These are phyloP conservation scores for Colletotrichum incanum DNA, from an alignment of 2,329 filamentous ascomycete species.

Conservation along the genomic window DNA sequence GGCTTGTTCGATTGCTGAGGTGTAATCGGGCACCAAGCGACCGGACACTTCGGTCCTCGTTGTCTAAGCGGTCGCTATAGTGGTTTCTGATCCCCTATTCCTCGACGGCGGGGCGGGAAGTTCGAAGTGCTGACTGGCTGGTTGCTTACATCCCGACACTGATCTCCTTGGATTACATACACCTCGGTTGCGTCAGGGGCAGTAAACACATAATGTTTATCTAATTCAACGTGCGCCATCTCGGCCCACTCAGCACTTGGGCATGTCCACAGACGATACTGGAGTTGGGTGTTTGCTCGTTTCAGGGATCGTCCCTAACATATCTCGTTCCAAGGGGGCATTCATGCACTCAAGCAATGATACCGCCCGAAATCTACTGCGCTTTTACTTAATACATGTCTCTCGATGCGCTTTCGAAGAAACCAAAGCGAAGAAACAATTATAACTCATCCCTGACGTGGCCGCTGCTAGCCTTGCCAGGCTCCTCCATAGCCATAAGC, in stretches of 20 bases:
- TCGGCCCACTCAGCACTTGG: too few species aligned
- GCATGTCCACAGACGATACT: neutral
- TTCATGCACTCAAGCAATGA: neutral
- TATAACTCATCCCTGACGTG: conserved; percentile 65
- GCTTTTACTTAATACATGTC: conserved; percentile 28
- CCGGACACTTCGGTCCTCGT: neutral
- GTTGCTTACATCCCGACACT: neutral
- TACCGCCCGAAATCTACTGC: conserved; percentile 12
- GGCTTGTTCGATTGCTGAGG: neutral
- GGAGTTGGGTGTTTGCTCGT: neutral
- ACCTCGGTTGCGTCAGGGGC: neutral
- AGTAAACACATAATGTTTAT: neutral
- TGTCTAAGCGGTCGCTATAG: neutral
- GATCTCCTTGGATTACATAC: neutral
- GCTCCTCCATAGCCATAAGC: conserved; percentile 94
- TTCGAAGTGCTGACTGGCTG: neutral
- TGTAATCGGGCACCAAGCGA: neutral
- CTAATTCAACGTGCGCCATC: neutral
- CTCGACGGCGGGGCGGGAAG: neutral
- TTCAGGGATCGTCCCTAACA: neutral
- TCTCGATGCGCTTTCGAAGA: neutral
- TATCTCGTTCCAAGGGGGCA: neutral
- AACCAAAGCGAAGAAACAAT: conserved; percentile 24
- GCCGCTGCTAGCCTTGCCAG: conserved; percentile 54
- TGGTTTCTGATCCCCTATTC: neutral